Evolutionary conservation across 495 filamentous ascomycete genomes (phyloP).

Genomic region (Filosporella fistucella): DNA sequence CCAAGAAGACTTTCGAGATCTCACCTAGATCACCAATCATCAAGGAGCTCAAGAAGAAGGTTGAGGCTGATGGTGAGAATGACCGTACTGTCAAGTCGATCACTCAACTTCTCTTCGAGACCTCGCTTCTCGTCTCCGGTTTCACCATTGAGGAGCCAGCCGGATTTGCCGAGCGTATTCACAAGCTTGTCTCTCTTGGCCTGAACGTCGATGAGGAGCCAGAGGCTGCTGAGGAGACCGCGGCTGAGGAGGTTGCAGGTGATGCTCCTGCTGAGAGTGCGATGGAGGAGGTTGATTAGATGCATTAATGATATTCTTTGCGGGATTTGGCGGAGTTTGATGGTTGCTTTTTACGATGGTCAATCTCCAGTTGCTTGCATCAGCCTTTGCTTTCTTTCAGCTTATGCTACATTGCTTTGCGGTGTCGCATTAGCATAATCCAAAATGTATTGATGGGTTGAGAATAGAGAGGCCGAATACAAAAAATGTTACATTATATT

Average conservation of each 20-base stretch:
- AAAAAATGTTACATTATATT: constrained; percentile 1
- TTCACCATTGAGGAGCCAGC: constrained; percentile 99
- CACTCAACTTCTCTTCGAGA: constrained; percentile 96
- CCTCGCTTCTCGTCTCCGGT: constrained; percentile 93
- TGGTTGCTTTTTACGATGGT: constrained; percentile 15
- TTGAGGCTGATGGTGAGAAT: constrained; percentile 93
- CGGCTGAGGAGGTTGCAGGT: constrained; percentile 49
- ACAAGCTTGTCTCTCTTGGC: constrained; percentile 95
- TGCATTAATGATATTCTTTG: constrained; percentile 16
- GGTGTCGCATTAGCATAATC: no score
- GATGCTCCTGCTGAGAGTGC: constrained; percentile 52
- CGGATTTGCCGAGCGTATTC: constrained; percentile 95
- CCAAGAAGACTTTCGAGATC: constrained; percentile 99
- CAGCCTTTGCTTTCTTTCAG: background rate
- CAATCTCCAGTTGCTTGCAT: constrained; percentile 18
- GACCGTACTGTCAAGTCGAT: constrained; percentile 98
- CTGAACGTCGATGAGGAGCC: constrained; percentile 93
- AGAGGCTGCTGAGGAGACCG: constrained; percentile 62
- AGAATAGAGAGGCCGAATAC: constrained; percentile 11
- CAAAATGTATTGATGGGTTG: no score
- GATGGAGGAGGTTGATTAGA: constrained; percentile 66
- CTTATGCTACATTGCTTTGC: constrained; percentile 4
- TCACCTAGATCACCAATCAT: constrained; percentile 97
- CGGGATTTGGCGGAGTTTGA: constrained; percentile 24
- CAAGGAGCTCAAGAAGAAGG: constrained; percentile 98